Evolutionary conservation across 2,329 filamentous ascomycete genomes (phyloP).

Genomic region (Xylariaceae sp.): DNA sequence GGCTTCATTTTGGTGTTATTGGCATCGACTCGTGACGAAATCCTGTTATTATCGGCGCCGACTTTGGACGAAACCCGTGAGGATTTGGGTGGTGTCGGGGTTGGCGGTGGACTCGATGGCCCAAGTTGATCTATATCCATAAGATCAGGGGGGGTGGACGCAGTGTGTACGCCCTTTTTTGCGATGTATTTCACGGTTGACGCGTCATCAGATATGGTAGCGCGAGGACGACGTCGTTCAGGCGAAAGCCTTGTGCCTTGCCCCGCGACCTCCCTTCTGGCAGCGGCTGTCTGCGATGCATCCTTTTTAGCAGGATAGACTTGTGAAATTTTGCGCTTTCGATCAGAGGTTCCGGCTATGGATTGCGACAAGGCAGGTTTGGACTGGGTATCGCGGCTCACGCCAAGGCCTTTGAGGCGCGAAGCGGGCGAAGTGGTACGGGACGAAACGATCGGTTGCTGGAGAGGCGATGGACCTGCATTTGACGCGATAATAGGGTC

Average conservation of each 20-base stretch:
- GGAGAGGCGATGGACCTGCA: slow-evolving; percentile 17
- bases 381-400: slow-evolving; percentile 9
- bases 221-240: slow-evolving; percentile 21
- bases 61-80: no score
- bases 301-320: slow-evolving; percentile 22
- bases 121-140: slow-evolving; percentile 19
- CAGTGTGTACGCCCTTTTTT: slow-evolving; percentile 14
- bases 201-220: slow-evolving; percentile 14
- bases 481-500: slow-evolving; percentile 22
- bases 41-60: no score
- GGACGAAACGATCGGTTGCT: slow-evolving; percentile 20
- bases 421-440: slow-evolving; percentile 14
- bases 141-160: slow-evolving; percentile 16
- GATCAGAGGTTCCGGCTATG: slow-evolving; percentile 17
- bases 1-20: slow-evolving; percentile 1
- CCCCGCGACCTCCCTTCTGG: slow-evolving; percentile 15
- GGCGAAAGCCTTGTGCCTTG: slow-evolving; percentile 12
- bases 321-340: slow-evolving; percentile 31
- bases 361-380: slow-evolving; percentile 10
- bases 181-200: slow-evolving; percentile 6
- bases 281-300: slow-evolving; percentile 15
- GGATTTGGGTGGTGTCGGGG: slow-evolving; percentile 19
- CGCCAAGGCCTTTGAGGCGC: slow-evolving; percentile 12
- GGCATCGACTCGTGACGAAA: no score
- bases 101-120: slow-evolving; percentile 30